phyloP scores from a whole-genome alignment of 345 rosid genomes.

The Arabidopsis arenosa region DNA sequence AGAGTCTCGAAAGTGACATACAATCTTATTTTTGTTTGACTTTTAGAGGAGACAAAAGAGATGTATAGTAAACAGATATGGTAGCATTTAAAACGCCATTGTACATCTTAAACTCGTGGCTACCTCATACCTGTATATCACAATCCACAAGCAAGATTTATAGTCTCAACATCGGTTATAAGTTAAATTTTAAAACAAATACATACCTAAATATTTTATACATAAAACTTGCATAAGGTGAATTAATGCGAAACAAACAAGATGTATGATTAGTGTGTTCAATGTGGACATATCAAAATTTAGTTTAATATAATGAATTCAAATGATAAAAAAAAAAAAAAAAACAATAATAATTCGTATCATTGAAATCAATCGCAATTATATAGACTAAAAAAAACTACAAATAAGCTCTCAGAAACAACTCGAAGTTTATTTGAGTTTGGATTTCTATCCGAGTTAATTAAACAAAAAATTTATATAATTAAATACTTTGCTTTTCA shows the following conservation, averaged over 20 bases:
- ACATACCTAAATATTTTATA: neutral
- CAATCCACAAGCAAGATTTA: conserved; percentile 12
- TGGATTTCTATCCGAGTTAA: neutral
- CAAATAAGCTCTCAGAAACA: neutral
- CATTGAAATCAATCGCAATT: neutral
- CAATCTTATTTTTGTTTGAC: conserved; percentile 36
- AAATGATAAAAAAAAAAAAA: neutral
- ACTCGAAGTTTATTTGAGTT: neutral
- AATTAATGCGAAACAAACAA: neutral
- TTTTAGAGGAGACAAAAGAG: conserved; percentile 32
- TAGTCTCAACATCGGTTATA: neutral
- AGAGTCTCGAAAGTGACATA: conserved; percentile 42
- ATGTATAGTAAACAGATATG: conserved; percentile 16
- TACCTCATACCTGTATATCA: conserved; percentile 7
- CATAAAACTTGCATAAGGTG: neutral
- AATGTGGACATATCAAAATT: neutral
- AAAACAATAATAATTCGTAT: neutral
- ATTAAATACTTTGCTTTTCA: conserved; percentile 16
- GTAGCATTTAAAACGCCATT: conserved; percentile 31
- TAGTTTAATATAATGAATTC: neutral
- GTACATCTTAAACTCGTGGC: conserved; percentile 27
- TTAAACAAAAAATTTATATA: neutral
- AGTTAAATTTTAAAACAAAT: neutral
- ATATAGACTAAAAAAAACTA: neutral
- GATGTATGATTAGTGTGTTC: neutral